Conservation (phyloP, 2,329 filamentous ascomycete genomes). For the Bretziella fagacearum region DNA sequence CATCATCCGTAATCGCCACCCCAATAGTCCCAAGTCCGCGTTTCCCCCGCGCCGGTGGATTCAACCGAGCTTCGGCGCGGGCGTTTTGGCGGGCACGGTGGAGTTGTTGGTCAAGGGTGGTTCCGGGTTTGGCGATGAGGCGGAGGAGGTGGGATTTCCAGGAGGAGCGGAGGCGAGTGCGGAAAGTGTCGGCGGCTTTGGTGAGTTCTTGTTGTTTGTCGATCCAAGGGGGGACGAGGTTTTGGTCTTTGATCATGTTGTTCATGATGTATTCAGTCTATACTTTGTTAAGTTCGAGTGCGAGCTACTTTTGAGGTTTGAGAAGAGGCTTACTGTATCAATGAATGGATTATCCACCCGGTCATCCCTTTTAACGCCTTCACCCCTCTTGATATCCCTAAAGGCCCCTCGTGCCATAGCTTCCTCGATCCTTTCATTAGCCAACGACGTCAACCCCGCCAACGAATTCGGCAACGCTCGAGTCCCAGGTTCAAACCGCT, state of each 20-base stretch:
- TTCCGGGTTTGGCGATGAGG: constrained; percentile 61
- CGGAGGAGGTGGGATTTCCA: constrained; percentile 73
- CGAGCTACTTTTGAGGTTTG: neutral
- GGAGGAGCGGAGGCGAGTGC: constrained; percentile 56
- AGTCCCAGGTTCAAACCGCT: constrained; percentile 59
- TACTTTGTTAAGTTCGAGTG: neutral
- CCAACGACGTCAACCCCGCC: constrained; percentile 61
- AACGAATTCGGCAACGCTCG: constrained; percentile 60
- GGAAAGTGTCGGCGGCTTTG: constrained; percentile 51
- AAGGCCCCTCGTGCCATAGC: constrained; percentile 88
- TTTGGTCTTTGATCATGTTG: constrained; percentile 92
- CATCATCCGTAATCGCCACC: no score
- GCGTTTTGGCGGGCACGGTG: constrained; percentile 55
- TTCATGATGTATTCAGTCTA: constrained; percentile 91
- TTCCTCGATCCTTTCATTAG: constrained; percentile 80
- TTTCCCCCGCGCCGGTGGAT: no score
- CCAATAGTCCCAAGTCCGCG: no score
- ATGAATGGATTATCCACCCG: constrained; percentile 77
- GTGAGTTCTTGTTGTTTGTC: constrained; percentile 91
- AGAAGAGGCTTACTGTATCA: constrained; percentile 39
- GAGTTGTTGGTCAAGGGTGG: constrained; percentile 57
- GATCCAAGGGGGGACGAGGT: constrained; percentile 94
- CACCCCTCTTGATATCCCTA: constrained; percentile 62
- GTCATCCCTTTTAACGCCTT: constrained; percentile 63
- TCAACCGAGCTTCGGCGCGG: constrained; percentile 53